phyloP scores from a whole-genome alignment of 1,284 basidiomycete genomes.

The Testicularia cyperi region DNA sequence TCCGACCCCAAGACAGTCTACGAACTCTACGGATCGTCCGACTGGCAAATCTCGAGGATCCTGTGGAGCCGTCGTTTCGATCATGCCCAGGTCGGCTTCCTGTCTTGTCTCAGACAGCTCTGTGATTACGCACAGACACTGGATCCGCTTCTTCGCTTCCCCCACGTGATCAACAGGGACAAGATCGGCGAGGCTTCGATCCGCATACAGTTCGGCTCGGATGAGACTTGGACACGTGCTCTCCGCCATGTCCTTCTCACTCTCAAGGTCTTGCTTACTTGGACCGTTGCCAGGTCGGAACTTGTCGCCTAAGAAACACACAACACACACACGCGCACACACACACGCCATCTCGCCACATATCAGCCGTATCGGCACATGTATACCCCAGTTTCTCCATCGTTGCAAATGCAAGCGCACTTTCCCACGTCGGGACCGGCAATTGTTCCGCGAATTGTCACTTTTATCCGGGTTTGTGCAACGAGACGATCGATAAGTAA shows the following conservation, averaged over 20 bases:
- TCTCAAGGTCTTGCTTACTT: conserved; percentile 31
- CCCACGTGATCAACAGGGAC: conserved; percentile 87
- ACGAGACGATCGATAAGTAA: too few species aligned
- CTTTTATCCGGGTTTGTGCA: too few species aligned
- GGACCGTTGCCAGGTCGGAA: conserved; percentile 6
- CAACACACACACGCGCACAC: too few species aligned
- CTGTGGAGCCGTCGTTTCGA: conserved; percentile 94
- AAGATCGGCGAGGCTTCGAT: conserved; percentile 93
- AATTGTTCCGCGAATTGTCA: too few species aligned
- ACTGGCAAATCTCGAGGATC: conserved; percentile 79
- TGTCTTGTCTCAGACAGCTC: conserved; percentile 89
- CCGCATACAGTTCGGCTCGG: conserved; percentile 82
- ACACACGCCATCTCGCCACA: too few species aligned
- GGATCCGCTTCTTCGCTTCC: conserved; percentile 75
- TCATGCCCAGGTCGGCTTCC: conserved; percentile 89
- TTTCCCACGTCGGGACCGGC: too few species aligned
- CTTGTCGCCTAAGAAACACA: too few species aligned
- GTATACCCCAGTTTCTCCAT: too few species aligned
- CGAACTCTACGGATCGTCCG: conserved; percentile 45
- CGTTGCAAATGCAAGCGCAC: too few species aligned
- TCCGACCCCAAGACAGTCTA: conserved; percentile 24
- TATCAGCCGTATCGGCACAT: too few species aligned
- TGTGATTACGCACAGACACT: conserved; percentile 74
- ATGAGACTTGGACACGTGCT: conserved; percentile 93
- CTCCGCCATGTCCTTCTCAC: conserved; percentile 85